Evolutionary conservation across 805 yeast genomes (phyloP).

Genomic region (Lachancea thermotolerans): DNA sequence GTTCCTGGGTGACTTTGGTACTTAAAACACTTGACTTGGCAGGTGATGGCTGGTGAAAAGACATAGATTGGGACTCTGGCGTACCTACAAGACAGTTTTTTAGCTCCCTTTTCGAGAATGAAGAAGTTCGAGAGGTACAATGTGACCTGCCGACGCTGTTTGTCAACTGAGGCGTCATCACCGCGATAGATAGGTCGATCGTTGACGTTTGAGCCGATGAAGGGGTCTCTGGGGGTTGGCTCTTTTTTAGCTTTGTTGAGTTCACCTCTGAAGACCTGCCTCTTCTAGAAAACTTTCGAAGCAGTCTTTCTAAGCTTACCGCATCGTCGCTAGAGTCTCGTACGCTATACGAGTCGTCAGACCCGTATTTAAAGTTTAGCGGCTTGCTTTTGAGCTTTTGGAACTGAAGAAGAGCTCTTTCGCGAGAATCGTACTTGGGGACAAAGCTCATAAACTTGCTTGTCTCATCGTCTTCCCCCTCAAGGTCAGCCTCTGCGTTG

Average conservation of each 20-base stretch:
- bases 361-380: slow-evolving; percentile 6
- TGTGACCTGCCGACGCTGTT: background rate
- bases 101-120: background rate
- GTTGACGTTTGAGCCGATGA: background rate
- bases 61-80: background rate
- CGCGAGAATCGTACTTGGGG: slow-evolving; percentile 7
- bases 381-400: slow-evolving; percentile 18
- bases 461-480: background rate
- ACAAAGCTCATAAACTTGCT: background rate
- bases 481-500: background rate
- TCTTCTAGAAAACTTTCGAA: background rate
- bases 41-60: slow-evolving; percentile 21
- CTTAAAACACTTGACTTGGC: slow-evolving; percentile 14
- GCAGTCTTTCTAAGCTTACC: background rate
- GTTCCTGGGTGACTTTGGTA: slow-evolving; percentile 18
- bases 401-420: slow-evolving; percentile 22
- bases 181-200: background rate
- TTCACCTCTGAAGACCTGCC: too few relatives aligned
- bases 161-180: background rate
- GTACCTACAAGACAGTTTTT: background rate
- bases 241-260: too few relatives aligned
- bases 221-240: background rate
- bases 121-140: background rate
- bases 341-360: background rate
- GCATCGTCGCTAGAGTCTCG: background rate